Evolutionary conservation across 176 grass and related monocot genomes (phyloP), one percentile per base, ranked within the genome.

Genomic region (Ampelocalamus luodianensis): DNA sequence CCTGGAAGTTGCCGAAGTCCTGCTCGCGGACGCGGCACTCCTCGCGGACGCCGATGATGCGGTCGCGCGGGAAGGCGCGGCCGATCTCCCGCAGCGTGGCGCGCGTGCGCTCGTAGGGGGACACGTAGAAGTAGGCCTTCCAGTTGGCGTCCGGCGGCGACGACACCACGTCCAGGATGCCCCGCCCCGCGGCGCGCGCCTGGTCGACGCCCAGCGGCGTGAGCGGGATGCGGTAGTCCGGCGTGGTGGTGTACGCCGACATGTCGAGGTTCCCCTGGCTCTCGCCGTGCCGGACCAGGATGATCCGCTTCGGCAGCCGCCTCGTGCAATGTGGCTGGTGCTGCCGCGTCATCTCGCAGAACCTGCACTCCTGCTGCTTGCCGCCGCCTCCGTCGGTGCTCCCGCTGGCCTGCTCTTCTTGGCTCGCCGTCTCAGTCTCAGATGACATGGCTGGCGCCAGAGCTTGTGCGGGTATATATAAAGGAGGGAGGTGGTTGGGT

Each of bases 1-100:
- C 96, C 89, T 99, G 96, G 86, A 99, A 99, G 71, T 99, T 99
- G 13, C 96, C 96, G 37, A 99, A 99, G 67, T 99, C 96, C 90
- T 99, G 96, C 90, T 99, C 96, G 43, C 96, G 76, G 78, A 99
- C 81, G 76, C 96, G 92, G 89, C 91, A 99, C 78, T 99, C 96
- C 88, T 99, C 96, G 76, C 96, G 87, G 43, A 72, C 96, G 18
- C 96, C 96, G 83, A 99, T 81, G 88, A 99, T 82, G 85, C 90
- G 86, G 58, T 85, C 29, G n/a, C 86, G 85, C 1, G 93, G 82
- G 85, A 99, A 99, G 17, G 96, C 88, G 65, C 86, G 83, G 37
- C 91, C 96, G 43, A 99, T 90, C 88, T 92, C 90, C 8, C 83
- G 85, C 29, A 99, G 91, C 61, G 96, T 99, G 85, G 86, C 80